Percentiles rank a stretch among this genome's conserved stretches.
phyloP scores from a whole-genome alignment of 1,284 basidiomycete genomes.

The Boletus sp. region DNA sequence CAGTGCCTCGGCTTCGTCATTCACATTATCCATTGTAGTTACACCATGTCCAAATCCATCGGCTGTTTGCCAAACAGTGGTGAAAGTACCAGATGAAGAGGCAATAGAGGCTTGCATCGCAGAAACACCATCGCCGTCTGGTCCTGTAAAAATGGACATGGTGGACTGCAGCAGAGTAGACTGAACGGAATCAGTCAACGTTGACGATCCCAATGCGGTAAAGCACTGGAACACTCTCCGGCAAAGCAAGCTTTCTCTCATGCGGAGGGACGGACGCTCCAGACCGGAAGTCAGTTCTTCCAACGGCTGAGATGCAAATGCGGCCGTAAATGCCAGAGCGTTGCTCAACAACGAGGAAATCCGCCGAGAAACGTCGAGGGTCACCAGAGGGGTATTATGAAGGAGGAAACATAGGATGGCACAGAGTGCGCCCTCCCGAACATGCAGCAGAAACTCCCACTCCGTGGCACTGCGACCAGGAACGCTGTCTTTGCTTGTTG shows the following conservation, averaged over 20 bases:
- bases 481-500: conserved; percentile 79
- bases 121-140: conserved; percentile 67
- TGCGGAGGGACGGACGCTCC: conserved; percentile 62
- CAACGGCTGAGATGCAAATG: conserved; percentile 52
- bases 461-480: conserved; percentile 69
- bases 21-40: conserved; percentile 60
- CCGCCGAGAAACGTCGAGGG: conserved; percentile 86
- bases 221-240: conserved; percentile 90
- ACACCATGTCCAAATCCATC: conserved; percentile 95
- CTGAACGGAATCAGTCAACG: conserved; percentile 81
- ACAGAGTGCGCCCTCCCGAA: conserved; percentile 87
- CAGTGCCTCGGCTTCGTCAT: conserved; percentile 37
- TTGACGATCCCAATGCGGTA: conserved; percentile 71
- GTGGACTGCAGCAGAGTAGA: conserved; percentile 78
- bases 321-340: conserved; percentile 84
- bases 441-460: conserved; percentile 90
- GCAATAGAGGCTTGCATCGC: conserved; percentile 91
- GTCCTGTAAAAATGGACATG: conserved; percentile 83
- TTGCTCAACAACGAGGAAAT: conserved; percentile 86
- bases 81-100: conserved; percentile 81
- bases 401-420: conserved; percentile 86
- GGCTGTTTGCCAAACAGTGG: conserved; percentile 78
- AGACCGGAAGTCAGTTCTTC: conserved; percentile 45
- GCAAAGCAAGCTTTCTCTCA: conserved; percentile 81
- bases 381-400: conserved; percentile 79